A percentile compares a stretch with the other conserved stretches of the same genome.
Evolutionary conservation across 768 basidiomycete species (phyloP).

Genomic region (Xanthoconium stramineum): DNA sequence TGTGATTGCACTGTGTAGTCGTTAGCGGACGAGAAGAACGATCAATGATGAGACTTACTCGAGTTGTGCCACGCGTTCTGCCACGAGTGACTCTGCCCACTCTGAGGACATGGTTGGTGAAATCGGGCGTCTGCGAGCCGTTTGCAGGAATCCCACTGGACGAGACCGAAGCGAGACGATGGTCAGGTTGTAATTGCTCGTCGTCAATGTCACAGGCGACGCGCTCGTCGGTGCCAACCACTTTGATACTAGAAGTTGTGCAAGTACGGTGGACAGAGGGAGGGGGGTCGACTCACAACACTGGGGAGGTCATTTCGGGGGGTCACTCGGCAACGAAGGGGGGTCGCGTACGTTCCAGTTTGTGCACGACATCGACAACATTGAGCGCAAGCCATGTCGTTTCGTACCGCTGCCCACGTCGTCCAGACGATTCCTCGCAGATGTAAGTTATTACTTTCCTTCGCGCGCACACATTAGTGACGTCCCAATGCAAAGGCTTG

Average conservation of each 20-base stretch:
- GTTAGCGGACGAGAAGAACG: background rate
- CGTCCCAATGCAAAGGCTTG: conserved; percentile 33
- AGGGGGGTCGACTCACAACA: conserved; percentile 7
- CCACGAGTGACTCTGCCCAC: conserved; percentile 35
- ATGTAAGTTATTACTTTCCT: conserved; percentile 18
- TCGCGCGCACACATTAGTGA: conserved; percentile 4
- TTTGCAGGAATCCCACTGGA: background rate
- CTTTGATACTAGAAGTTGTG: background rate
- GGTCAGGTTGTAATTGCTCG: background rate
- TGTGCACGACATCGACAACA: background rate
- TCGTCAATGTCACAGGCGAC: conserved; percentile 1
- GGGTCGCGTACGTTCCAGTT: conserved; percentile 2
- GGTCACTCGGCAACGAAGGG: conserved; percentile 5
- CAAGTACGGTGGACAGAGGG: background rate
- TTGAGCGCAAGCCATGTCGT: conserved; percentile 9
- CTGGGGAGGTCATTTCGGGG: conserved; percentile 5
- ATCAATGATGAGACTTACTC: conserved; percentile 21
- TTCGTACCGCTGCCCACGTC: conserved; percentile 12
- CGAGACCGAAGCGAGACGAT: background rate
- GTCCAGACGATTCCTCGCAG: conserved; percentile 18
- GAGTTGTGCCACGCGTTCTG: conserved; percentile 35
- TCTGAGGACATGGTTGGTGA: conserved; percentile 22
- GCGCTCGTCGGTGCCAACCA: conserved; percentile 2
- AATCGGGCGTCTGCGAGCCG: background rate
- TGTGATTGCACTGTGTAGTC: conserved; percentile 50